These are phyloP conservation scores for Wickerhamiella brachini DNA, from an alignment of 805 yeast genomes.

Conservation along the genomic window DNA sequence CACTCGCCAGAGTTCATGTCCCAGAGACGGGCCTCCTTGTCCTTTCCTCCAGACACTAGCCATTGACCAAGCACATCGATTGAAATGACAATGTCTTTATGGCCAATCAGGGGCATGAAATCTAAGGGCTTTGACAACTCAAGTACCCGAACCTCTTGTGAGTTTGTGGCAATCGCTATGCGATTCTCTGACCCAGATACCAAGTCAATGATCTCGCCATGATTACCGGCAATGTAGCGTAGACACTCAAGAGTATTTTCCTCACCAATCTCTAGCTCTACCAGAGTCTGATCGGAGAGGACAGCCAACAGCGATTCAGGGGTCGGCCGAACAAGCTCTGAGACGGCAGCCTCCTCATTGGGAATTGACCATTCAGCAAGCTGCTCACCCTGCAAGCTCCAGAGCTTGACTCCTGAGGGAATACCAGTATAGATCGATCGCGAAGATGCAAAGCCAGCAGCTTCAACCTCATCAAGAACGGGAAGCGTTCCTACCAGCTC, in stretches of 20 bases:
- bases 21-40: conserved; percentile 78
- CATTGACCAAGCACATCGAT: conserved; percentile 74
- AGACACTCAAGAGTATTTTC: not conserved
- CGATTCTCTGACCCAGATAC: conserved; percentile 54
- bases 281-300: conserved; percentile 74
- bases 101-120: conserved; percentile 61
- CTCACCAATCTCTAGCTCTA: conserved; percentile 21
- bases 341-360: conserved; percentile 13
- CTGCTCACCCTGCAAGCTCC: conserved; percentile 14
- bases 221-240: conserved; percentile 63
- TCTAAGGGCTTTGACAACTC: conserved; percentile 25
- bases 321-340: conserved; percentile 2
- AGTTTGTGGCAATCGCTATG: conserved; percentile 83
- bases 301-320: conserved; percentile 8
- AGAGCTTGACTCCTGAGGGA: conserved; percentile 10
- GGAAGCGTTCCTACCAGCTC: conserved; percentile 54
- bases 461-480: conserved; percentile 38
- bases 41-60: conserved; percentile 89
- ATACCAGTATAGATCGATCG: conserved; percentile 13
- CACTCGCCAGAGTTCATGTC: conserved; percentile 31
- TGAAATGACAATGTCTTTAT: conserved; percentile 69
- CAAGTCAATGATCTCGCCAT: conserved; percentile 89
- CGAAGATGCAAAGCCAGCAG: conserved; percentile 24
- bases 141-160: conserved; percentile 72
- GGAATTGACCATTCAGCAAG: conserved; percentile 11